phyloP scores from a whole-genome alignment of 1,284 basidiomycete genomes.

The Polyporus tsugae region DNA sequence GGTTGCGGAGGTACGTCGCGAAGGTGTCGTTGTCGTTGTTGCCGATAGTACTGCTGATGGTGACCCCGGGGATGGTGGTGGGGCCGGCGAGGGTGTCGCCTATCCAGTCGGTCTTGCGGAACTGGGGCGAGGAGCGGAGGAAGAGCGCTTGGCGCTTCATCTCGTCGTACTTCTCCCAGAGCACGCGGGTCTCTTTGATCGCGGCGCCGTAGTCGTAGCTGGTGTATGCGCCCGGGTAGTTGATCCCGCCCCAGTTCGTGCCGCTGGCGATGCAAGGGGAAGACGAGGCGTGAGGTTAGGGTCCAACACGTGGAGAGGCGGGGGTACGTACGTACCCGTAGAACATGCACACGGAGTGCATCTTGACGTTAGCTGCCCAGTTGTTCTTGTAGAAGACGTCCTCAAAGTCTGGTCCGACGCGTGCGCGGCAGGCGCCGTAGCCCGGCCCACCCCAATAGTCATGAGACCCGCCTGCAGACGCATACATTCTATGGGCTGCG shows the following conservation, averaged over 20 bases:
- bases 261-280: conserved; percentile 53
- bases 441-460: conserved; percentile 80
- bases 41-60: conserved; percentile 58
- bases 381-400: conserved; percentile 79
- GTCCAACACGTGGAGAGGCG: neutral
- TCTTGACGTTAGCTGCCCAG: conserved; percentile 80
- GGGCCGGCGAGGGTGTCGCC: conserved; percentile 57
- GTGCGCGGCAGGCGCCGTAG: conserved; percentile 57
- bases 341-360: conserved; percentile 83
- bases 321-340: conserved; percentile 60
- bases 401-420: conserved; percentile 76
- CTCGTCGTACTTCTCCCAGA: conserved; percentile 77
- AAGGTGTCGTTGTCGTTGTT: conserved; percentile 48
- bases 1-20: conserved; percentile 72
- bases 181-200: conserved; percentile 71
- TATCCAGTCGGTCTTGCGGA: conserved; percentile 82
- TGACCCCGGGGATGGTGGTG: conserved; percentile 53
- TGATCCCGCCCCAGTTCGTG: conserved; percentile 79
- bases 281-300: neutral
- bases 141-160: conserved; percentile 80
- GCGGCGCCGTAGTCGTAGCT: conserved; percentile 74
- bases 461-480: conserved; percentile 62
- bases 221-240: conserved; percentile 38
- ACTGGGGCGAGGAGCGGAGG: conserved; percentile 75
- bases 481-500: neutral